A percentile compares a stretch with the other conserved stretches of the same genome.
Conservation (phyloP, 768 basidiomycete species). For the Gautieria morchelliformis region DNA sequence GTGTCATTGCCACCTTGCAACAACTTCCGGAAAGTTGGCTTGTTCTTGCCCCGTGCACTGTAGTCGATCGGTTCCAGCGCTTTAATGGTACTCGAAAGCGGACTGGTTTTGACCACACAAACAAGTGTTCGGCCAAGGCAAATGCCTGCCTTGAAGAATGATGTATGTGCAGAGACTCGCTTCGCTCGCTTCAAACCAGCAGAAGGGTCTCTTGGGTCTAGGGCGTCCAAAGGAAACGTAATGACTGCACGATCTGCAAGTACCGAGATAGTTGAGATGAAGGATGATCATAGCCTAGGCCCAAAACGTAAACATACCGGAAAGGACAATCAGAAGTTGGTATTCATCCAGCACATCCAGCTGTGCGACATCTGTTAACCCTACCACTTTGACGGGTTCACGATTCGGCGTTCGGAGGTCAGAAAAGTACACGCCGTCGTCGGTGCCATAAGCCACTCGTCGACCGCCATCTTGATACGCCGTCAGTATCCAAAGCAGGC, state of each 20-base stretch:
- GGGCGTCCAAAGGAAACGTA: slow-evolving; percentile 88
- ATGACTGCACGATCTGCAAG: slow-evolving; percentile 83
- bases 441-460: slow-evolving; percentile 91
- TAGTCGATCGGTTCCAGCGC: slow-evolving; percentile 94
- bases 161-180: slow-evolving; percentile 89
- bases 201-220: slow-evolving; percentile 84
- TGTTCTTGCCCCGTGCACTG: slow-evolving; percentile 62
- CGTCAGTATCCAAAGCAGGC: not conserved
- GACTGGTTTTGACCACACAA: slow-evolving; percentile 93
- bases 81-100: slow-evolving; percentile 95
- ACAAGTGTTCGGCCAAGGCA: slow-evolving; percentile 88
- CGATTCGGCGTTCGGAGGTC: slow-evolving; percentile 68
- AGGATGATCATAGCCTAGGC: not conserved
- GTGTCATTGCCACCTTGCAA: slow-evolving; percentile 94
- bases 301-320: slow-evolving; percentile 43
- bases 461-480: slow-evolving; percentile 56
- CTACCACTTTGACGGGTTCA: slow-evolving; percentile 85
- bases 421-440: slow-evolving; percentile 93
- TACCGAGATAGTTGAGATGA: not conserved
- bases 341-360: slow-evolving; percentile 96
- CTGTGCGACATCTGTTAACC: slow-evolving; percentile 82
- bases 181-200: slow-evolving; percentile 90
- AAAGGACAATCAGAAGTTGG: slow-evolving; percentile 93
- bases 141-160: slow-evolving; percentile 94
- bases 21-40: slow-evolving; percentile 91